Evolutionary conservation across 129 eudicot species (phyloP).

Genomic region (Helianthus tuberosus): DNA sequence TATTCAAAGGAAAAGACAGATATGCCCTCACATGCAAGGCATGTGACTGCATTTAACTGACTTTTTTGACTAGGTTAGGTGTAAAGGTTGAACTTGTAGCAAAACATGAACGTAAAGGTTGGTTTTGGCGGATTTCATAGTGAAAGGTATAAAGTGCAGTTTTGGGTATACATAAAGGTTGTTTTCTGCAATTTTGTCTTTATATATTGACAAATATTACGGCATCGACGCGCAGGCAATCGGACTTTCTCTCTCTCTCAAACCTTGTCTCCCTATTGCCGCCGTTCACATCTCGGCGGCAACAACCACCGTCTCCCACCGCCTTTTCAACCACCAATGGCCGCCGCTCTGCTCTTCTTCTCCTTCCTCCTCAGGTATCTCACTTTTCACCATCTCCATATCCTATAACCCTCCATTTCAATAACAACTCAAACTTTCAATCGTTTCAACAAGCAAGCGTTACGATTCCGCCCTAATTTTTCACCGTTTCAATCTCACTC

Average conservation of each 20-base stretch:
- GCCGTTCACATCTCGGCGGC: slow-evolving; percentile 42
- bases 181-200: too few species aligned
- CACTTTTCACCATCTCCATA: background rate
- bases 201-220: slow-evolving; percentile 2
- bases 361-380: slow-evolving; percentile 33
- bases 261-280: slow-evolving; percentile 27
- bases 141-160: too few species aligned
- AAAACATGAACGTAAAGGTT: too few species aligned
- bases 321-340: slow-evolving; percentile 14
- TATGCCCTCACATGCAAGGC: too few species aligned
- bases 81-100: too few species aligned
- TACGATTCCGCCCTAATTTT: background rate
- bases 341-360: slow-evolving; percentile 42
- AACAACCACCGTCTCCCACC: slow-evolving; percentile 17
- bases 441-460: background rate
- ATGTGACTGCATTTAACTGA: too few species aligned
- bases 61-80: too few species aligned
- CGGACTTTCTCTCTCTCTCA: slow-evolving; percentile 7
- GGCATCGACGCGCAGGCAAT: slow-evolving; percentile 23
- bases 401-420: slow-evolving; percentile 7
- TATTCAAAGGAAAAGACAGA: too few species aligned
- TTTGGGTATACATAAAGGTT: too few species aligned
- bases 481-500: background rate
- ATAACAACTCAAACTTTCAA: background rate
- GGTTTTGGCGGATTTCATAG: too few species aligned